Evolutionary conservation across 78 protist genomes (phyloP).

Genomic region (Kipferlia bialata): DNA sequence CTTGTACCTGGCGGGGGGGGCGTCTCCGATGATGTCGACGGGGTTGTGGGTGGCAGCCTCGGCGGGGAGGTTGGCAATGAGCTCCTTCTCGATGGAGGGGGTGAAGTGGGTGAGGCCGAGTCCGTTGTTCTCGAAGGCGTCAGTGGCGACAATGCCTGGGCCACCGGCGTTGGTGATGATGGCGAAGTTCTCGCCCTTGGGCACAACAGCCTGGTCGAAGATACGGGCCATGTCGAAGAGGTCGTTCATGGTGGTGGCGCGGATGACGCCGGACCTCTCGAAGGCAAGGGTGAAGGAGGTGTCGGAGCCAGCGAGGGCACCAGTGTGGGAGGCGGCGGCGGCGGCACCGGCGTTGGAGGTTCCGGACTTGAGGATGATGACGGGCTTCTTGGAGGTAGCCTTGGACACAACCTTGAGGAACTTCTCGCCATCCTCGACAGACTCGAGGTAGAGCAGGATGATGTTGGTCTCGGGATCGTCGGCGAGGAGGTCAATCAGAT

Average conservation of each 20-base stretch:
- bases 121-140: conserved; percentile 14
- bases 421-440: conserved; percentile 14
- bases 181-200: background rate
- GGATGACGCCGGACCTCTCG: conserved; percentile 18
- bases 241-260: conserved; percentile 9
- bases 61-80: conserved; percentile 27
- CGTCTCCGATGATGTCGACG: conserved; percentile 33
- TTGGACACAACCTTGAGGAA: conserved; percentile 20
- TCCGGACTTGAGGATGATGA: conserved; percentile 31
- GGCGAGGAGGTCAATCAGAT: conserved; percentile 21
- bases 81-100: background rate
- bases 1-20: conserved; percentile 1
- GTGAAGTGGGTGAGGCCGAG: conserved; percentile 4
- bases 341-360: conserved; percentile 20
- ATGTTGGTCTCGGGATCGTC: conserved; percentile 8
- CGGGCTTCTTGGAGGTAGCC: conserved; percentile 21
- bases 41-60: conserved; percentile 37
- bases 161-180: conserved; percentile 40
- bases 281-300: background rate
- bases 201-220: conserved; percentile 11
- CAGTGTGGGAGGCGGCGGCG: conserved; percentile 36
- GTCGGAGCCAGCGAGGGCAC: conserved; percentile 31
- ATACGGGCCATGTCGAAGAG: conserved; percentile 14
- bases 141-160: conserved; percentile 31
- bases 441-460: conserved; percentile 25